phyloP scores from a whole-genome alignment of 257 asterid genomes.

The Rubia yunnanensis region DNA sequence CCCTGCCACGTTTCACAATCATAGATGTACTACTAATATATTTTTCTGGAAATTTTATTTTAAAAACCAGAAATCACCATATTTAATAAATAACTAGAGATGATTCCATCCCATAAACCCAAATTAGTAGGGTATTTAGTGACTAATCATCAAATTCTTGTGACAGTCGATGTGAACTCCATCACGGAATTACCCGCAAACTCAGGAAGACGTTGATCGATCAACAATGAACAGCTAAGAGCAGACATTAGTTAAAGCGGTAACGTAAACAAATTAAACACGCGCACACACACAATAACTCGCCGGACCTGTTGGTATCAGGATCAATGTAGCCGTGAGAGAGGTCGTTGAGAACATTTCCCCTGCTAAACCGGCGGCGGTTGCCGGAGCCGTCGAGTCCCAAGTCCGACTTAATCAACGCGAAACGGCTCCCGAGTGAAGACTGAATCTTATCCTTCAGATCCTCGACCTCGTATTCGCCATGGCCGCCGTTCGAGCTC shows the following conservation, averaged over 20 bases:
- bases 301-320: constrained; percentile 41
- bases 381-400: constrained; percentile 22
- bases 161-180: background rate
- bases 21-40: background rate
- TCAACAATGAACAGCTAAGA: background rate
- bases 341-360: constrained; percentile 41
- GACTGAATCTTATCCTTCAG: constrained; percentile 36
- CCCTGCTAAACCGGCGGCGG: constrained; percentile 44
- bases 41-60: background rate
- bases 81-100: background rate
- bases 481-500: constrained; percentile 12
- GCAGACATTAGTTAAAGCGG: background rate
- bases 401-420: constrained; percentile 40
- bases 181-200: background rate
- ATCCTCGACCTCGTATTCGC: constrained; percentile 45
- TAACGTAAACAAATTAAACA: background rate
- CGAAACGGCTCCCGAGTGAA: constrained; percentile 26
- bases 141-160: background rate
- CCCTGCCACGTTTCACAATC: constrained; percentile 2
- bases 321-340: constrained; percentile 53
- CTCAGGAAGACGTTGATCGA: background rate
- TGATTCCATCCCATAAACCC: background rate
- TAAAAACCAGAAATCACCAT: background rate
- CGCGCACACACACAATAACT: too few relatives aligned
- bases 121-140: background rate